These are phyloP conservation scores for Globisporangium takayamanum DNA, from an alignment of 352 stramenopile species.

Conservation along the genomic window DNA sequence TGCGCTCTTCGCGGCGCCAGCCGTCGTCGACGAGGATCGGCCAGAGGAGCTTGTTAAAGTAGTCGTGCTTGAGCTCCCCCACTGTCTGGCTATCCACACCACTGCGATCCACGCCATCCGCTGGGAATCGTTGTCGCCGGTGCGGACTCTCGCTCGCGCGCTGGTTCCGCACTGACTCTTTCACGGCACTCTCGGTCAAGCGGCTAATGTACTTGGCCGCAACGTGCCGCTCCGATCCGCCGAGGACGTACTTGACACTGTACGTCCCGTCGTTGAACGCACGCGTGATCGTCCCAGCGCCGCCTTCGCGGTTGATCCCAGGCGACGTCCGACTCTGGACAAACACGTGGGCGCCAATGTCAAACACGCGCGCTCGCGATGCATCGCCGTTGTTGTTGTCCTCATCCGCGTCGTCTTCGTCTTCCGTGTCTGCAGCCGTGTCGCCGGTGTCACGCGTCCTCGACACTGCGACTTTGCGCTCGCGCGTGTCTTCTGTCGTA, in stretches of 20 bases:
- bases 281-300: slow-evolving; percentile 40
- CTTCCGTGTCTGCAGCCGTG: slow-evolving; percentile 12
- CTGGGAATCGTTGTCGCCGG: neutral
- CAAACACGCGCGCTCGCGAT: slow-evolving; percentile 22
- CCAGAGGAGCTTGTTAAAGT: slow-evolving; percentile 79
- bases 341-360: slow-evolving; percentile 62
- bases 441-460: neutral
- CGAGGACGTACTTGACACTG: slow-evolving; percentile 82
- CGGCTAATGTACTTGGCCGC: slow-evolving; percentile 48
- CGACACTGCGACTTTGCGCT: neutral
- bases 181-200: slow-evolving; percentile 67
- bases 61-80: slow-evolving; percentile 42
- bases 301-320: slow-evolving; percentile 76
- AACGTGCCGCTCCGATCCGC: slow-evolving; percentile 67
- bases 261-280: slow-evolving; percentile 66
- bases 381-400: slow-evolving; percentile 2
- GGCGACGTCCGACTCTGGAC: slow-evolving; percentile 63
- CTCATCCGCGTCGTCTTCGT: slow-evolving; percentile 1
- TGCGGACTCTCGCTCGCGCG: slow-evolving; percentile 7
- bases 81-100: slow-evolving; percentile 6
- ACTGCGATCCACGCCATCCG: neutral
- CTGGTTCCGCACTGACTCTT: slow-evolving; percentile 68
- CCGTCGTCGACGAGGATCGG: slow-evolving; percentile 67
- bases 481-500: neutral
- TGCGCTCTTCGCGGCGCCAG: slow-evolving; percentile 49